Evolutionary conservation across 257 asterid genomes (phyloP), one percentile per base, ranked within the genome.

Genomic region (Nyctanthes arbortristis): DNA sequence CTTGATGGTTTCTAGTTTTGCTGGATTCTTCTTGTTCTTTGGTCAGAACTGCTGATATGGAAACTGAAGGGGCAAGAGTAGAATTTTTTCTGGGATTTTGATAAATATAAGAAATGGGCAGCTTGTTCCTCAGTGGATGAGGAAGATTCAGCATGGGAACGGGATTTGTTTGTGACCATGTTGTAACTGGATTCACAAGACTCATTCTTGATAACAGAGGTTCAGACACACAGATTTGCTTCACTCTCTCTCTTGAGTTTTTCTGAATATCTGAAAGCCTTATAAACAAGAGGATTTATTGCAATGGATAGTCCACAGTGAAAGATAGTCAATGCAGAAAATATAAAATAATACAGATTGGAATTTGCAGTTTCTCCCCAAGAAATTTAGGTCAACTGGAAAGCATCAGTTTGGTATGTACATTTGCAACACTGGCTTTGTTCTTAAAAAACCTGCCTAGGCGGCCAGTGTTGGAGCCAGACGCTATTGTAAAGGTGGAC

Each of bases 1-100:
- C 59, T 14, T 29, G 34, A 2, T 24, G 31, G 5, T 30, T 47
- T 20, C 14, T 56, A 67, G n/a, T 4, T 16, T 43, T 43, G 54
- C 24, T 43, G 54, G 4, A 8, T 43, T 43, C 7, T n/a, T 12
- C 4, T 55, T 75, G 72, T 59, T 68, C 70, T 29, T 63, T 16
- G 31, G 77, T 45, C 3, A 69, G 72, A 49, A 75, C 27, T 35
- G 86, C 72, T 10, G 86, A 81, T 13, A 78, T 25, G 12, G 68
- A 32, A 47, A 35, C 12, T 5, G 68, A 27, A 29, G 78, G 59
- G n/a, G 10, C 25, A 14, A 58, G 56, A 2, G 29, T 9, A 66
- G 63, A 77, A 2, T 45, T 62, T 12, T 22, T 54, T 31, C 28
- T 10, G 58, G 63, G 72, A 16, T 9, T 59, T 28, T 74, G 56